Conservation (phyloP, 1,284 basidiomycete species). For the Cryptococcus maquisensis region DNA sequence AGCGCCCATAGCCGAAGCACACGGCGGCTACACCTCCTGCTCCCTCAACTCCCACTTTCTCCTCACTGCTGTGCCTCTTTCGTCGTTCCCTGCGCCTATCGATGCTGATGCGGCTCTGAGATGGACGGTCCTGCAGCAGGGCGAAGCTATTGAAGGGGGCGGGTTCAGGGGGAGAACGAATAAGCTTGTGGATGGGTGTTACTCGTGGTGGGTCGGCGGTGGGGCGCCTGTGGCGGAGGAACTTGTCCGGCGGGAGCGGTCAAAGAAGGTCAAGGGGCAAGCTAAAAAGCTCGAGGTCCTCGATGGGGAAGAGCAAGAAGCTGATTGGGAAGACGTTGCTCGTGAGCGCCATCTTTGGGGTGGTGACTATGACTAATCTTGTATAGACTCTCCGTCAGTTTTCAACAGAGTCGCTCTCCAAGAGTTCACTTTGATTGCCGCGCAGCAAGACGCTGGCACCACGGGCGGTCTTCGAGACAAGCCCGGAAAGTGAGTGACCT, state of each 20-base stretch:
- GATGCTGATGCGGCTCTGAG: slow-evolving; percentile 64
- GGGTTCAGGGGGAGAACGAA: slow-evolving; percentile 93
- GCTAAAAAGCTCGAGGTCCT: slow-evolving; percentile 7
- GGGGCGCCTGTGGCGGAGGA: slow-evolving; percentile 74
- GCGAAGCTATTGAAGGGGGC: slow-evolving; percentile 73
- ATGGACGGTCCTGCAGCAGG: slow-evolving; percentile 88
- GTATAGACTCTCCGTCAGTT: slow-evolving; percentile 21
- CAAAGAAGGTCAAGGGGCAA: slow-evolving; percentile 10
- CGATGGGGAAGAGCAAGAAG: slow-evolving; percentile 24
- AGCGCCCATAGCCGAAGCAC: slow-evolving; percentile 74
- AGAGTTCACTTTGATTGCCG: slow-evolving; percentile 80
- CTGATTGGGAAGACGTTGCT: slow-evolving; percentile 33
- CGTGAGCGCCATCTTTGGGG: slow-evolving; percentile 2
- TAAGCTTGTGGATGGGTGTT: slow-evolving; percentile 98
- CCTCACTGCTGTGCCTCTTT: slow-evolving; percentile 47
- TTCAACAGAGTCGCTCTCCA: slow-evolving; percentile 64
- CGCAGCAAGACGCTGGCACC: slow-evolving; percentile 60
- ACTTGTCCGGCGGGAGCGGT: slow-evolving; percentile 50
- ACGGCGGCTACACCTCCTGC: slow-evolving; percentile 96
- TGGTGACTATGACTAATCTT: not conserved
- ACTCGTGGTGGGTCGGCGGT: slow-evolving; percentile 97
- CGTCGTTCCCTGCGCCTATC: slow-evolving; percentile 52
- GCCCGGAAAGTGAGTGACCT: slow-evolving; percentile 72
- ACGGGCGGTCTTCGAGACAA: slow-evolving; percentile 89
- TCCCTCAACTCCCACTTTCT: slow-evolving; percentile 79